Percentiles rank a stretch among this genome's conserved stretches.
Conservation (phyloP, 306 rosid genomes). For the Cucurbita pepo region DNA sequence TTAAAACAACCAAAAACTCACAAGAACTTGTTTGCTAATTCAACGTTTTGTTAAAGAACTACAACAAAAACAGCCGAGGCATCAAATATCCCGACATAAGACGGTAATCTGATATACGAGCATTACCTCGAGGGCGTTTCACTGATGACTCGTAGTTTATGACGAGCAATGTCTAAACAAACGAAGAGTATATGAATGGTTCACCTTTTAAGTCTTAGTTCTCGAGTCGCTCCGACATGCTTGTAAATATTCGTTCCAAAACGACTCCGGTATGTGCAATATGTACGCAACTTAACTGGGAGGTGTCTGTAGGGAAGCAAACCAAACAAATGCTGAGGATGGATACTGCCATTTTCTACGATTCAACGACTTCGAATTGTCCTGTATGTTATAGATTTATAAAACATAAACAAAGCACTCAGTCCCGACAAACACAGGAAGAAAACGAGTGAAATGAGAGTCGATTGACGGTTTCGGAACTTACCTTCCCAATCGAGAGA, state of each 20-base stretch:
- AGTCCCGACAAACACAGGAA: conserved; percentile 6
- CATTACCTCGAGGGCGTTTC: not conserved
- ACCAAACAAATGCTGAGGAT: not conserved
- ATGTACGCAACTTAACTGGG: not conserved
- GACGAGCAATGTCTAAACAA: not conserved
- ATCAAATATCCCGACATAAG: not conserved
- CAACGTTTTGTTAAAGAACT: not conserved
- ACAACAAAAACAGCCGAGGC: not conserved
- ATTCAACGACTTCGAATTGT: conserved; percentile 43
- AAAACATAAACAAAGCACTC: not conserved
- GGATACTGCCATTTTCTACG: not conserved
- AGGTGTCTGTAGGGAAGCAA: not conserved
- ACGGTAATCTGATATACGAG: not conserved
- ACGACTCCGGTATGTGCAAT: not conserved
- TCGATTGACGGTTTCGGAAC: not conserved
- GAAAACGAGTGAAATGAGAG: not conserved
- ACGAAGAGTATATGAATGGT: not conserved
- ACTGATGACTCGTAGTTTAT: not conserved
- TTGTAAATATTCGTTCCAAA: not conserved
- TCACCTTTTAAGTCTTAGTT: not conserved
- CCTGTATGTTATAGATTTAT: conserved; percentile 23
- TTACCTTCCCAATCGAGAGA: conserved; percentile 72
- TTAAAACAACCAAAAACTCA: not conserved
- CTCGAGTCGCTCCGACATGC: not conserved
- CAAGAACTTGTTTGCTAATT: not conserved